Evolutionary conservation across 352 stramenopile genomes (phyloP).

Genomic region (Phytophthora colocasiae): DNA sequence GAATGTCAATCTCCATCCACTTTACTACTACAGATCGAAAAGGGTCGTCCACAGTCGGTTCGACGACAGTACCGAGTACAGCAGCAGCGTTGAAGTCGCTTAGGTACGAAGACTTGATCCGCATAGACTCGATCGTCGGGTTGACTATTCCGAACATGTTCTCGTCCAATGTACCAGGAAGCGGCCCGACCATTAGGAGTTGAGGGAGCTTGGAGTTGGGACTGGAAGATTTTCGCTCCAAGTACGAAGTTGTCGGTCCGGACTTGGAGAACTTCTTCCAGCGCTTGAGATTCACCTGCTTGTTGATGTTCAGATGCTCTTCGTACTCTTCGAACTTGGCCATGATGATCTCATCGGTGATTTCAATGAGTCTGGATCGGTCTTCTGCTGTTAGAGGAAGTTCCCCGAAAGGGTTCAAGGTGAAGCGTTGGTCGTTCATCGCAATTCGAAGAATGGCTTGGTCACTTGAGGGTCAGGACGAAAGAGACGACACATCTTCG

Average conservation of each 20-base stretch:
- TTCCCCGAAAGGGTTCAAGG: slow-evolving; percentile 11
- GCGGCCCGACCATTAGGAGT: slow-evolving; percentile 29
- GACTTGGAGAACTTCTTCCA: slow-evolving; percentile 25
- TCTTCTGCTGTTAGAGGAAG: slow-evolving; percentile 5
- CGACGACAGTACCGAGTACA: slow-evolving; percentile 43
- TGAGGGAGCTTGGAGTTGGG: slow-evolving; percentile 22
- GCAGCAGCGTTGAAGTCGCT: slow-evolving; percentile 37
- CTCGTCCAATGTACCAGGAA: slow-evolving; percentile 39
- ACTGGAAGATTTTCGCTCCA: slow-evolving; percentile 14
- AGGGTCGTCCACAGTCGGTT: slow-evolving; percentile 44
- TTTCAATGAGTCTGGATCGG: not conserved
- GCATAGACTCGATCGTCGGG: slow-evolving; percentile 31
- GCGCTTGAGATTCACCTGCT: slow-evolving; percentile 6
- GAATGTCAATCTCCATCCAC: slow-evolving; percentile 36
- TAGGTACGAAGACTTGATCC: slow-evolving; percentile 24
- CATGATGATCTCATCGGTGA: slow-evolving; percentile 10
- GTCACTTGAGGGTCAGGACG: not conserved
- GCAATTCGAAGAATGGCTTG: slow-evolving; percentile 19
- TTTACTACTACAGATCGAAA: slow-evolving; percentile 41
- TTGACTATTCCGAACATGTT: slow-evolving; percentile 43
- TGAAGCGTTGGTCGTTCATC: slow-evolving; percentile 30
- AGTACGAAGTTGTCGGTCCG: slow-evolving; percentile 10
- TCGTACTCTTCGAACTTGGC: slow-evolving; percentile 25
- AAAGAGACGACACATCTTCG: slow-evolving; percentile 6
- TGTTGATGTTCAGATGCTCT: slow-evolving; percentile 18